Percentiles rank a stretch among this genome's conserved stretches.
Evolutionary conservation across 225 moss, liverwort and hornwort species (phyloP).

Genomic region (Rhytidiadelphus loreus): DNA sequence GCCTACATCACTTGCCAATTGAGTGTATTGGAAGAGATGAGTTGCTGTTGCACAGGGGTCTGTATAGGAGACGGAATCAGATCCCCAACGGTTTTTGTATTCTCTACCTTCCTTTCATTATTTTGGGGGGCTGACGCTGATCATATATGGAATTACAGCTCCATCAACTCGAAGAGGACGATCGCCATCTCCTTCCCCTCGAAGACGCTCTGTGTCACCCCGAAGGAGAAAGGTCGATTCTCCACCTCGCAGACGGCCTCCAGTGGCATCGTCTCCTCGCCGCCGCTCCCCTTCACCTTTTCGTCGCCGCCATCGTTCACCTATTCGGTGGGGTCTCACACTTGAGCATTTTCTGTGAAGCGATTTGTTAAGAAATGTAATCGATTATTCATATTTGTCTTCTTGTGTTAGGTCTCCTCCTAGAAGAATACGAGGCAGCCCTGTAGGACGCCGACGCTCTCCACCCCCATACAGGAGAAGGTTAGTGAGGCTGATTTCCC

Average conservation of each 20-base stretch:
- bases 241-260: conserved; percentile 68
- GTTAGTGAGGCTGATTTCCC: not conserved
- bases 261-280: conserved; percentile 48
- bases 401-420: conserved; percentile 53
- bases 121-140: not conserved
- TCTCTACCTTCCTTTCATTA: not conserved
- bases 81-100: not conserved
- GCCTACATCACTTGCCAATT: not conserved
- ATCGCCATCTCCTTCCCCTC: conserved; percentile 64
- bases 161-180: conserved; percentile 59
- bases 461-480: conserved; percentile 83
- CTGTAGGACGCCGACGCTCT: conserved; percentile 69
- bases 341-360: not conserved
- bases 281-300: conserved; percentile 88
- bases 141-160: conserved; percentile 17
- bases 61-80: not conserved
- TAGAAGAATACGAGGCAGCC: conserved; percentile 60
- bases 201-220: conserved; percentile 73
- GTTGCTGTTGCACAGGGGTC: not conserved
- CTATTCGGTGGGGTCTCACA: conserved; percentile 39
- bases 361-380: not conserved
- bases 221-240: conserved; percentile 48
- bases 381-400: not conserved
- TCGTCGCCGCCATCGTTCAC: conserved; percentile 67
- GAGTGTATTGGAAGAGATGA: not conserved